phyloP scores from a whole-genome alignment of 345 rosid genomes.

The Salix suchowensis region DNA sequence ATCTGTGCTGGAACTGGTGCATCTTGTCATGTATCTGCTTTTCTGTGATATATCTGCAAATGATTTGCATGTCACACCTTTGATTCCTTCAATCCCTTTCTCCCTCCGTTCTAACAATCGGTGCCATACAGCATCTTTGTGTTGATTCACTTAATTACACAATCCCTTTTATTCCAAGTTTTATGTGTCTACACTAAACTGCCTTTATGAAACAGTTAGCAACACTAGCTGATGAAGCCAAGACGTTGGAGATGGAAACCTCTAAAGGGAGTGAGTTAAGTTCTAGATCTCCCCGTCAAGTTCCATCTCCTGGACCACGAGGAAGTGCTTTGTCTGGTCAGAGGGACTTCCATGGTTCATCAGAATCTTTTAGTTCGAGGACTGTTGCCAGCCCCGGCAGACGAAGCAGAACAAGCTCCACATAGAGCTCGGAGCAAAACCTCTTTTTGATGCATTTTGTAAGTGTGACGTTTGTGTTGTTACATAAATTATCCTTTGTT shows the following conservation, averaged over 20 bases:
- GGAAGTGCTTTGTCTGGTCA: constrained; percentile 20
- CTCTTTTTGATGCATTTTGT: constrained; percentile 14
- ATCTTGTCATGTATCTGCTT: background rate
- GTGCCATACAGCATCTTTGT: too few species aligned
- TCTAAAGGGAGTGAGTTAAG: constrained; percentile 35
- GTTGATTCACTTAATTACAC: background rate
- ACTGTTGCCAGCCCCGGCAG: constrained; percentile 36
- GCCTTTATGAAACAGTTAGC: constrained; percentile 42
- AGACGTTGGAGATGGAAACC: constrained; percentile 53
- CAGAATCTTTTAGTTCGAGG: constrained; percentile 29
- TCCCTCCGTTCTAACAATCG: background rate
- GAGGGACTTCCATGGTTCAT: constrained; percentile 32
- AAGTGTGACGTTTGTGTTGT: constrained; percentile 5
- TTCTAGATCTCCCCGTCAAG: constrained; percentile 33
- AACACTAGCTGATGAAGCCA: constrained; percentile 58
- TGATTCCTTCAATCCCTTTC: background rate
- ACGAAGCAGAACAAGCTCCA: constrained; percentile 52
- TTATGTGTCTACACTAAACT: background rate
- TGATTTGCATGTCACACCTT: background rate
- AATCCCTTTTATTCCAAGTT: too few species aligned
- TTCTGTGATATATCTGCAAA: background rate
- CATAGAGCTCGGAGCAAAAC: constrained; percentile 9
- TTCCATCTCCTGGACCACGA: constrained; percentile 27
- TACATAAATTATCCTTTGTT: too few species aligned
- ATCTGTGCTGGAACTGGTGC: background rate